Conservation (phyloP, 2,329 filamentous ascomycete genomes). For the Colletotrichum scovillei region DNA sequence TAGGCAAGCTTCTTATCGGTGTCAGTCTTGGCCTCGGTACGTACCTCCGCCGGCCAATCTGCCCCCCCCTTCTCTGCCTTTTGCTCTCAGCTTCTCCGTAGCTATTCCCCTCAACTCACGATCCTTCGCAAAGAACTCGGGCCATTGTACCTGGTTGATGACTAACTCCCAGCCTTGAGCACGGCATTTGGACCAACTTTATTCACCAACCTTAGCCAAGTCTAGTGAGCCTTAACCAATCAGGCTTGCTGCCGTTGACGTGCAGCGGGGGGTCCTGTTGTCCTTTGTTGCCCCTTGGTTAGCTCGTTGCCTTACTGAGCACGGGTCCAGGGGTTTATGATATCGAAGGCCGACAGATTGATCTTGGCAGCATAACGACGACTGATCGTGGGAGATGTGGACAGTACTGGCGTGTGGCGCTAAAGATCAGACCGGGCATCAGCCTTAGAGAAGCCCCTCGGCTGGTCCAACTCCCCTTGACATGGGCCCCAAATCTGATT, state of each 20-base stretch:
- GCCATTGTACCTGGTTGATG: conserved; percentile 5
- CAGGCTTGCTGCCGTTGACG: neutral
- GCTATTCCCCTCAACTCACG: neutral
- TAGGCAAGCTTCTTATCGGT: neutral
- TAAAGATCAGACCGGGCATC: neutral
- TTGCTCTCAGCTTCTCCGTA: neutral
- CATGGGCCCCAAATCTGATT: conserved; percentile 25
- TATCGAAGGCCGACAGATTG: neutral
- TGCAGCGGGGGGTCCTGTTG: neutral
- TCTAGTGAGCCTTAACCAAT: neutral
- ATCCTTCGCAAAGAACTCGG: neutral
- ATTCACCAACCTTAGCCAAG: neutral
- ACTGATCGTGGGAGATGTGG: neutral
- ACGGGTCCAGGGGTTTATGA: neutral
- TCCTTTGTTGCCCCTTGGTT: neutral
- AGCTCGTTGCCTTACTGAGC: neutral
- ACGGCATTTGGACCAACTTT: neutral
- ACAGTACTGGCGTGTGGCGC: neutral
- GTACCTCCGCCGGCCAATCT: neutral
- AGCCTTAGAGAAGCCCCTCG: neutral
- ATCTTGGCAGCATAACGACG: neutral
- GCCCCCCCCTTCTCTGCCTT: neutral
- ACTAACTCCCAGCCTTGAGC: conserved; percentile 7
- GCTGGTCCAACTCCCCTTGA: neutral
- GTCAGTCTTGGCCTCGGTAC: neutral